Base-by-base conservation (phyloP, 106 monocot species). In the Dendrobium officinale region DNA sequence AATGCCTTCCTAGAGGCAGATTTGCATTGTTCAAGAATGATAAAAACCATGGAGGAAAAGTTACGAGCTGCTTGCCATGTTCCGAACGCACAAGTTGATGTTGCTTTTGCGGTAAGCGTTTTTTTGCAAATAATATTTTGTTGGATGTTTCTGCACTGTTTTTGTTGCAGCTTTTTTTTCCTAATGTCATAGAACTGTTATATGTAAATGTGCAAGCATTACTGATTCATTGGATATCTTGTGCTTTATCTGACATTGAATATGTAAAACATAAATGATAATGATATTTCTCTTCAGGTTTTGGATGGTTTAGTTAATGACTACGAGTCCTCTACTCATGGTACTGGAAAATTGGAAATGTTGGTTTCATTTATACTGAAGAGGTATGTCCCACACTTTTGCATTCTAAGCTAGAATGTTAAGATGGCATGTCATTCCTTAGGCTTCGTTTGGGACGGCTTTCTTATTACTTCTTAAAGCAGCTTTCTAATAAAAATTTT, bases 261-360 rank as follows among this genome's bases (percentile, higher is more conserved):
- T 47, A 9, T 9, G 47, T 51, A 13, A 51, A 51, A 51, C 51
- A 51, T 51, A 11, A 64, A 64, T 64, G 64, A 7, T 64, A 22
- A 64, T 64, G 22, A 64, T 54, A 51, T 2, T 20, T 33, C 31
- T 48, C 33, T 85, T 56, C 83, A 96, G 96, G 85, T 92, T 74
- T 82, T 96, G 84, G 86, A 89, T 16, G 78, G 48, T 58, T 54
- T 92, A 72, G 49, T 92, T 15, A 78, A 88, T 42, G 92, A 96
- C 29, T 96, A 92, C 73, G 86, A 90, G 24, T 67, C 82, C 44
- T 84, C 85, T 80, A 87, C 83, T 74, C 82, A 88, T 87, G 96
- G 93, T 75, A 92, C 92, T 64, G 82, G 84, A 58, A 96, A 93
- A 83, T 93, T 88, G 96, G 87, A 89, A 68, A 93, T 88, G 79